Base-by-base conservation (phyloP, 78 protist species). In the Anaeramoeba ignava region DNA sequence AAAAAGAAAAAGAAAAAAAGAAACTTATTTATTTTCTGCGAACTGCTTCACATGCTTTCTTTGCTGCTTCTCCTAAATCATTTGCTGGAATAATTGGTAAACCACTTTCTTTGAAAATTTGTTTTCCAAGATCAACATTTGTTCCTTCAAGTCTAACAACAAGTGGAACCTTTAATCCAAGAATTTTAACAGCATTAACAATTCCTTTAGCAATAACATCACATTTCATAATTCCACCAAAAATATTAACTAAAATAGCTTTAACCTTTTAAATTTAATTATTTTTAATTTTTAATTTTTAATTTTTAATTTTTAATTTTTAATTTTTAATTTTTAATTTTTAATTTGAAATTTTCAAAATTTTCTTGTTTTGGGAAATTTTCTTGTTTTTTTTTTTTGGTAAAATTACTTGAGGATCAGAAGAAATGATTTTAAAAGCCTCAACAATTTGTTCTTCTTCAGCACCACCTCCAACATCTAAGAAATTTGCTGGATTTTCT, bases 401-500 rank as follows among this genome's bases (percentile, higher is more conserved):
- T n/a, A n/a, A n/a, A n/a, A n/a, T n/a, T n/a, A 40, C 95, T 37
- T 85, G 42, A 33, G 85, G 54, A 79, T 93, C 95, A 12, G 79
- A 23, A 37, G 92, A 81, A 87, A 97, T 85, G 82, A 97, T 87
- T 85, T 90, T 86, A 90, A 97, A 93, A 8, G 99, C 98, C 33
- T 84, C 96, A 2, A 83, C 81, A 34, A 96, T 94, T 67, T 92
- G 93, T 40, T 88, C 78, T 38, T 27, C 94, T n/a, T 89, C 86
- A 42, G 96, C 99, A 38, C 95, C 2, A 38, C 98, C 99, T 36
- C 98, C 98, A 37, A 96, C 94, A 85, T 97, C 99, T 23, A 97
- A 84, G 87, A 97, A 97, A 95, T 97, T 97, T 68, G 99, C 99
- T 3, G 99, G 99, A 40, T 8, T 2, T 41, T 97, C 98, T 33